These are phyloP conservation scores for Oryza punctata DNA, from an alignment of 176 grass and related monocot genomes.

Conservation along the genomic window DNA sequence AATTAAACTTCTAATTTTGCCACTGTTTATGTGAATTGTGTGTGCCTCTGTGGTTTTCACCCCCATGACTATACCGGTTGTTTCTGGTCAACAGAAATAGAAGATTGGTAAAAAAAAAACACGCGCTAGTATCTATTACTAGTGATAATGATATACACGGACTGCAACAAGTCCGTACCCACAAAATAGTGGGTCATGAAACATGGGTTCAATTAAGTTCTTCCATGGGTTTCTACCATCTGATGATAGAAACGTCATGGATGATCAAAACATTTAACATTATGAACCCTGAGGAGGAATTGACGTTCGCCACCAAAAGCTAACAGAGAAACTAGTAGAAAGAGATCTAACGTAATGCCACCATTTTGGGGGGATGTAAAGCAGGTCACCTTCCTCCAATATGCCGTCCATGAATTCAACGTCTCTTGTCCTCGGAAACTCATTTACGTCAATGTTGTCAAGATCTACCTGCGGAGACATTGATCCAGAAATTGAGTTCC, in stretches of 20 bases:
- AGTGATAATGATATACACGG: slow-evolving; percentile 45
- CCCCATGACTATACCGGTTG: background rate
- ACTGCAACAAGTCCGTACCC: slow-evolving; percentile 1
- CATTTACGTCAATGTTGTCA: slow-evolving; percentile 62
- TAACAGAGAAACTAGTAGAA: slow-evolving; percentile 86
- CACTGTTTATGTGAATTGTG: background rate
- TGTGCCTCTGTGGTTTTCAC: background rate
- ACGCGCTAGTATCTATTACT: background rate
- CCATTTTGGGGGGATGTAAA: slow-evolving; percentile 98
- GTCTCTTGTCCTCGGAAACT: slow-evolving; percentile 51
- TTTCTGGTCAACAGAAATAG: background rate
- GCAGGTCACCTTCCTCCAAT: slow-evolving; percentile 89
- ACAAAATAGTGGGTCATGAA: slow-evolving; percentile 36
- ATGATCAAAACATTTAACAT: slow-evolving; percentile 20
- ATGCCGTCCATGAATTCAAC: slow-evolving; percentile 83
- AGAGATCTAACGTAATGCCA: slow-evolving; percentile 96
- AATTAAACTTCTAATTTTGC: background rate
- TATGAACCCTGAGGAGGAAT: slow-evolving; percentile 35
- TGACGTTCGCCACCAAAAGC: slow-evolving; percentile 77
- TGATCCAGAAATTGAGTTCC: slow-evolving; percentile 20
- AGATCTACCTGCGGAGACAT: slow-evolving; percentile 79
- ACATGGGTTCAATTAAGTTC: slow-evolving; percentile 21
- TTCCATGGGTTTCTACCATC: slow-evolving; percentile 19
- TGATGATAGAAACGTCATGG: slow-evolving; percentile 29
- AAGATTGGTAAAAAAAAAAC: background rate